Evolutionary conservation across 768 basidiomycete species (phyloP), one percentile per base, ranked within the genome.

Genomic region (Amanita muscaria): DNA sequence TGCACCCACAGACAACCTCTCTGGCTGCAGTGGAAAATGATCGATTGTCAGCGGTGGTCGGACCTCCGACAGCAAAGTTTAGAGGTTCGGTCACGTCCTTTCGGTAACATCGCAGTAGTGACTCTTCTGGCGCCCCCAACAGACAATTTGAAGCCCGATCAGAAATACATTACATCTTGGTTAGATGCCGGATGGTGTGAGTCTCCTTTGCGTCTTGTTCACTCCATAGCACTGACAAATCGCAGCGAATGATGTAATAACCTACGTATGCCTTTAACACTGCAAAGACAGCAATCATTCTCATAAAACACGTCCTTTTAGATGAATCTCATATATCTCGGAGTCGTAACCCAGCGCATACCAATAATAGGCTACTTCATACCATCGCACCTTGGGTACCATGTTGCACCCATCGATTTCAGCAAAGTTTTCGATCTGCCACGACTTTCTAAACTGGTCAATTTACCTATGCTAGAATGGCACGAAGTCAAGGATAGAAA

Each of bases 171-270:
- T 47, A 79, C 82, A 1, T 80, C 80, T 11, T 87, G 81, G 81
- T 66, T 78, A 31, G 77, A 78, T 30, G 81, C 83, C 14, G 84
- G 84, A 31, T 87, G 83, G 83, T 84, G 77, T 78, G 55, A 52
- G 77, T 70, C 23, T 36, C 33, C 22, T 31, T 33, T 23, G 12
- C 46, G 2, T 33, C 47, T 50, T 39, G 15, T 31, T 19, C 21
- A 2, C 11, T 2, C 10, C 9, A 24, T n/a, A n/a, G n/a, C 9
- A 30, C 24, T 46, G 44, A 32, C 32, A 10, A 14, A 14, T 7
- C 15, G 14, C 52, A 85, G 82, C 83, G 5, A 86, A 86, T 66
- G 82, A 85, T 62, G 80, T 84, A 22, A 82, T 84, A 75, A 83
- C 83, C 46, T 80, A 78, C 55, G 77, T 77, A 48, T 51, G 72